phyloP scores from a whole-genome alignment of 192 early-diverging fungal genomes.

The Phlyctochytrium planicorne region DNA sequence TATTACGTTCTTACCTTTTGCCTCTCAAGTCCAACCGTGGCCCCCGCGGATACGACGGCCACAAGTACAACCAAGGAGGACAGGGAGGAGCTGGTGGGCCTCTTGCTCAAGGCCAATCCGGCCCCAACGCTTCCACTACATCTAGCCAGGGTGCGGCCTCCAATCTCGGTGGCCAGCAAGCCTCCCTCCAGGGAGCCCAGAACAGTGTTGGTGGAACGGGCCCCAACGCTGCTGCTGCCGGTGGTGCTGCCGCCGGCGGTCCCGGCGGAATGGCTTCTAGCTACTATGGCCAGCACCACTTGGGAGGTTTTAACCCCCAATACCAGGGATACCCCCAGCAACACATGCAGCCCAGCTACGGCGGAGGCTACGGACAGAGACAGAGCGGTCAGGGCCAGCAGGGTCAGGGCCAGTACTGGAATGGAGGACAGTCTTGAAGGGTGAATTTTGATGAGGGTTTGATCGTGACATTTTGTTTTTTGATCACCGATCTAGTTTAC shows the following conservation, averaged over 20 bases:
- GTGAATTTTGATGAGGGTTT: no score
- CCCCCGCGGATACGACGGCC: neutral
- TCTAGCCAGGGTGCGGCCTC: neutral
- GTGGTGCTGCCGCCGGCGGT: neutral
- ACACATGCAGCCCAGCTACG: neutral
- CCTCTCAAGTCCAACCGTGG: neutral
- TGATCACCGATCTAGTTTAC: no score
- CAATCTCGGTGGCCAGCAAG: neutral
- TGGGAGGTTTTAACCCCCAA: neutral
- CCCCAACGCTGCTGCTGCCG: neutral
- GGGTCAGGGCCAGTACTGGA: constrained; percentile 4
- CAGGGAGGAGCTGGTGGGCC: neutral
- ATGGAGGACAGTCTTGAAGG: constrained; percentile 4
- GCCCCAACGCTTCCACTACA: neutral
- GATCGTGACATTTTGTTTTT: no score
- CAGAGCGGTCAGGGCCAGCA: neutral
- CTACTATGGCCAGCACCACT: neutral
- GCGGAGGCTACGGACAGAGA: neutral
- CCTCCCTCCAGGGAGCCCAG: neutral
- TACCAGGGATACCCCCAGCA: constrained; percentile 12
- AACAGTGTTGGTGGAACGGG: neutral
- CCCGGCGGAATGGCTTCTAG: neutral
- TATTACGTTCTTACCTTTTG: no score
- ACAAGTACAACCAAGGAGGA: constrained; percentile 5
- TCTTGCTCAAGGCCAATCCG: neutral